phyloP scores from a whole-genome alignment of 345 rosid genomes.

The Eutrema yunnanense region DNA sequence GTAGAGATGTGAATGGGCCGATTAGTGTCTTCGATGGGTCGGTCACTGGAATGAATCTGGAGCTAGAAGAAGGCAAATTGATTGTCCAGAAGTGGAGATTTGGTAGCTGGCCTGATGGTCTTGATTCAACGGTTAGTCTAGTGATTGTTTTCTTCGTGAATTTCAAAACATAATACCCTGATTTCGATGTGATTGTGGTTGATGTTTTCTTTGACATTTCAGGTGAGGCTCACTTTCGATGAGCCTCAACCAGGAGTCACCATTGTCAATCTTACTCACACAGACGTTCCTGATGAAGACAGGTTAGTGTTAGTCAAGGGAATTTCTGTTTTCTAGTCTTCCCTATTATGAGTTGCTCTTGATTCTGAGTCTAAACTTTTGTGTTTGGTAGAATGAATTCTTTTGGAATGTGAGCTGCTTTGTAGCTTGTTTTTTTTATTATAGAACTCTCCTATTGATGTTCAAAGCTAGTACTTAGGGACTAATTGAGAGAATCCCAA shows the following conservation, averaged over 20 bases:
- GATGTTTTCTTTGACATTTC: constrained; percentile 22
- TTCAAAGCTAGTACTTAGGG: background rate
- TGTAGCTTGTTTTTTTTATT: background rate
- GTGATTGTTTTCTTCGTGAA: background rate
- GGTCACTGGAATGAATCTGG: constrained; percentile 68
- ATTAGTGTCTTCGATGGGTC: constrained; percentile 90
- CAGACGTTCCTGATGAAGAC: constrained; percentile 89
- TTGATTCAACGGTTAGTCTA: constrained; percentile 61
- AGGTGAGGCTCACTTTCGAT: constrained; percentile 67
- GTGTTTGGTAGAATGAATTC: background rate
- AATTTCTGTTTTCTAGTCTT: background rate
- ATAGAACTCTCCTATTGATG: background rate
- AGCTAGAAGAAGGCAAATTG: constrained; percentile 80
- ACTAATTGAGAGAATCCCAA: background rate
- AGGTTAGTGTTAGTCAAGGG: constrained; percentile 40
- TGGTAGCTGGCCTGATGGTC: constrained; percentile 96
- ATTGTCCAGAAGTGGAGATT: constrained; percentile 94
- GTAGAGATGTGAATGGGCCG: constrained; percentile 79
- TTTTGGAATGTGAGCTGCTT: background rate
- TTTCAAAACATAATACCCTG: background rate
- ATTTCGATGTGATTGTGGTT: background rate
- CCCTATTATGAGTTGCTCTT: background rate
- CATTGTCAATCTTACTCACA: constrained; percentile 59
- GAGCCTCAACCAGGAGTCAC: constrained; percentile 90
- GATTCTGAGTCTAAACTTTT: background rate